phyloP scores from a whole-genome alignment of 2,329 filamentous ascomycete genomes.

The Ceratocystis lukuohia region DNA sequence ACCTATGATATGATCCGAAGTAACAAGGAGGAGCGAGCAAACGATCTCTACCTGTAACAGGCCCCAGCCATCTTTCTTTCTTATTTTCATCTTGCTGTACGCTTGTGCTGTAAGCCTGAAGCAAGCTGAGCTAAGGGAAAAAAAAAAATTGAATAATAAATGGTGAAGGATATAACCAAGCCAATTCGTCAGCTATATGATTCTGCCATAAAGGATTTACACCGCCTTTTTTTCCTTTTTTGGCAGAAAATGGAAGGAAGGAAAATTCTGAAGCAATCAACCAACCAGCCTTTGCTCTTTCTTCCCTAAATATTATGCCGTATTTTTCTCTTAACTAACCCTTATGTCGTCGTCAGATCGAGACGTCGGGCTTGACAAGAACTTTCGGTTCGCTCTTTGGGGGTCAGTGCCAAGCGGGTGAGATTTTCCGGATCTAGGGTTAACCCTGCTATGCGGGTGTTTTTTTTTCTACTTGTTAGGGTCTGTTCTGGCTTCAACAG shows the following conservation, averaged over 20 bases:
- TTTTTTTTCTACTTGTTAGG: neutral
- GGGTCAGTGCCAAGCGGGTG: neutral
- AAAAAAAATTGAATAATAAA: neutral
- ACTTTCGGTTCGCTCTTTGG: neutral
- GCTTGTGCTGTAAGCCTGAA: neutral
- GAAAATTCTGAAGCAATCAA: neutral
- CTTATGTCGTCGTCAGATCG: neutral
- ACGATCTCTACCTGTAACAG: neutral
- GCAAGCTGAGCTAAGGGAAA: neutral
- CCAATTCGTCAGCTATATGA: neutral
- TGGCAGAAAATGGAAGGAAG: neutral
- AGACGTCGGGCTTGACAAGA: neutral
- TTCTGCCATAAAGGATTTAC: neutral
- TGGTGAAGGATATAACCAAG: neutral
- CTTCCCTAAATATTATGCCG: neutral
- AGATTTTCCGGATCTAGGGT: neutral
- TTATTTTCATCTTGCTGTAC: too few relatives aligned
- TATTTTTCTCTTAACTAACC: neutral
- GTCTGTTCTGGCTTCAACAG: neutral
- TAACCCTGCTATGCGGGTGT: neutral
- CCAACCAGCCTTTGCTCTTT: neutral
- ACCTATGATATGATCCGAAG: neutral
- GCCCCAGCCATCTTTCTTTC: neutral
- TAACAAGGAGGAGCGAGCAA: neutral
- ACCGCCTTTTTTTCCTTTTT: neutral